These are phyloP conservation scores for Lactarius sp. DNA, from an alignment of 768 basidiomycete species.

Conservation along the genomic window DNA sequence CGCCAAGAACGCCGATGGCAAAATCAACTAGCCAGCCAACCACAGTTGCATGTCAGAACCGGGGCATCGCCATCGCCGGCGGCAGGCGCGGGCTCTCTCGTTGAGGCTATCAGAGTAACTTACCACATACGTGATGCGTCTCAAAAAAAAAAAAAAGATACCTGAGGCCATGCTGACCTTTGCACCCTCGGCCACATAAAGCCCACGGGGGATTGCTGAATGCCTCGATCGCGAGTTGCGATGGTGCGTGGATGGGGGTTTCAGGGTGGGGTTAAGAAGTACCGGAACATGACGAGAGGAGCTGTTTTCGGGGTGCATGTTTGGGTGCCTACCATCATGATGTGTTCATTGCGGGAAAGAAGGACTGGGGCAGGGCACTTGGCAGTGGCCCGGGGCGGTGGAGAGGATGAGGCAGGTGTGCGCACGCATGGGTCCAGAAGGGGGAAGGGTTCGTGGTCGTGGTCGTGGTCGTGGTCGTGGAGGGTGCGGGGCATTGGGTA, in stretches of 20 bases:
- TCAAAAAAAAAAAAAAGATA: conserved; percentile 43
- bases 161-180: conserved; percentile 40
- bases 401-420: conserved; percentile 37
- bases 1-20: conserved; percentile 55
- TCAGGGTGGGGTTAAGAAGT: conserved; percentile 60
- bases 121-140: conserved; percentile 42
- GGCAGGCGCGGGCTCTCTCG: conserved; percentile 33
- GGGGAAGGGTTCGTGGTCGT: conserved; percentile 43
- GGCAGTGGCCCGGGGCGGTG: conserved; percentile 45
- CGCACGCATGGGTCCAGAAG: conserved; percentile 32
- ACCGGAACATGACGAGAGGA: conserved; percentile 37
- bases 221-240: conserved; percentile 43
- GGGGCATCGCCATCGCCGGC: conserved; percentile 28
- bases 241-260: conserved; percentile 54
- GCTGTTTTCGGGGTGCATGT: conserved; percentile 43
- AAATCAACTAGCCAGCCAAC: conserved; percentile 32
- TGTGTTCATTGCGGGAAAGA: conserved; percentile 46
- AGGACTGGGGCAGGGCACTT: conserved; percentile 52
- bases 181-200: conserved; percentile 33
- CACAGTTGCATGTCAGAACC: conserved; percentile 26
- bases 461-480: too few relatives aligned
- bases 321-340: conserved; percentile 43
- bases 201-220: conserved; percentile 37
- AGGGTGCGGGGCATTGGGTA: conserved; percentile 59
- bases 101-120: conserved; percentile 44